Base-by-base conservation (phyloP, 306 rosid species). In the Trifolium subterraneum region DNA sequence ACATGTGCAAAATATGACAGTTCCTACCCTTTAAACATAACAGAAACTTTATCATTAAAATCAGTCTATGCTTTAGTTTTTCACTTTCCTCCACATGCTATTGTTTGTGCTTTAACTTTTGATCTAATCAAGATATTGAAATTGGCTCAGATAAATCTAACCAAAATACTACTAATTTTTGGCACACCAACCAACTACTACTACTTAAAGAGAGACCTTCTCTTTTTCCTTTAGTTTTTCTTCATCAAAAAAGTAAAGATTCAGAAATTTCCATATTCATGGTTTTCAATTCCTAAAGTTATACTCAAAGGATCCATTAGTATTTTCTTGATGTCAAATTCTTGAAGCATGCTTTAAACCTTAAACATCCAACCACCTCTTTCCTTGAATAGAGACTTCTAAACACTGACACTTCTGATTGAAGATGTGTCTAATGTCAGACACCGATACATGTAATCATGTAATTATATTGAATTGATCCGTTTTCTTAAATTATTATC, bases 71-170 rank as follows among this genome's bases (percentile, higher is more conserved):
- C 59, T 48, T 52, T 44, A 33, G 62, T 22, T 64, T 71, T 41
- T 55, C 52, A 56, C 55, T 58, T 79, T 73, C 48, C 48, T 65
- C 9, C 75, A 65, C 74, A 36, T 79, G 68, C 16, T 52, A 70
- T 71, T 51, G 42, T 54, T 42, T 55, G 44, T 64, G 79, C 63
- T 72, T 71, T 10, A 47, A 41, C 25, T 29, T 64, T 64, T 54
- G 69, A 54, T 64, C 70, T 44, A 68, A 67, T 25, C 18, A 48
- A 59, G 33, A 71, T 42, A 71, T 52, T 48, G 20, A 44, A 33
- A 55, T 15, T 14, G n/a, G 59, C 61, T 14, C 9, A 72, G 11
- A 56, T 2, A 23, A 66, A 45, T 47, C 35, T 5, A 72, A 65
- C 39, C 50, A 44, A 15, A 55, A 10, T 2, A 73, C 25, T 61